phyloP scores from a whole-genome alignment of 768 basidiomycete species.

The Amanita pallidorosea region DNA sequence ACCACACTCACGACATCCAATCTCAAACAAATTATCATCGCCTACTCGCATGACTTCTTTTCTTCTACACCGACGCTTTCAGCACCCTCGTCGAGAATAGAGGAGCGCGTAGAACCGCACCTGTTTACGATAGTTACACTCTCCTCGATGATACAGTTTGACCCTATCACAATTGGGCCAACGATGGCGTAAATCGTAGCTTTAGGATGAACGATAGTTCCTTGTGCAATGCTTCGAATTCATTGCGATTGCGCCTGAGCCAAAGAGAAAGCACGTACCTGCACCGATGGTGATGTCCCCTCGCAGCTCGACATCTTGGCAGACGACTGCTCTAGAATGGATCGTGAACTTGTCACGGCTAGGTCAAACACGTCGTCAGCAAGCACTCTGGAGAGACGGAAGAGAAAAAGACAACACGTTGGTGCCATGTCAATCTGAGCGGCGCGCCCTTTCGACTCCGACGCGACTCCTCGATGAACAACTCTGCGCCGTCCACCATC shows the following conservation, averaged over 20 bases:
- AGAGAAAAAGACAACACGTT: constrained; percentile 21
- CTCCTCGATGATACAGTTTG: constrained; percentile 88
- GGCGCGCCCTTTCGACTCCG: neutral
- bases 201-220: constrained; percentile 87
- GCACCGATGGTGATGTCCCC: constrained; percentile 91
- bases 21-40: constrained; percentile 89
- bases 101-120: constrained; percentile 17
- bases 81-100: neutral
- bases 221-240: constrained; percentile 22
- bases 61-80: constrained; percentile 23
- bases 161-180: constrained; percentile 85
- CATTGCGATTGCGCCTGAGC: neutral
- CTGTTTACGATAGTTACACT: constrained; percentile 84
- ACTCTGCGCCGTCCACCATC: constrained; percentile 29
- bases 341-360: constrained; percentile 87
- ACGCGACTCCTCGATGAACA: constrained; percentile 20
- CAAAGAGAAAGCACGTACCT: constrained; percentile 26
- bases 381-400: neutral
- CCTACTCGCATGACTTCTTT: constrained; percentile 92
- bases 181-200: constrained; percentile 87
- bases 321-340: constrained; percentile 84
- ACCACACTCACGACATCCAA: constrained; percentile 69
- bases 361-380: constrained; percentile 7
- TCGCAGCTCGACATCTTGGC: constrained; percentile 89
- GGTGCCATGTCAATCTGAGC: constrained; percentile 18